Base-by-base conservation (phyloP, 768 basidiomycete genomes). In the Lactarius psammicola region DNA sequence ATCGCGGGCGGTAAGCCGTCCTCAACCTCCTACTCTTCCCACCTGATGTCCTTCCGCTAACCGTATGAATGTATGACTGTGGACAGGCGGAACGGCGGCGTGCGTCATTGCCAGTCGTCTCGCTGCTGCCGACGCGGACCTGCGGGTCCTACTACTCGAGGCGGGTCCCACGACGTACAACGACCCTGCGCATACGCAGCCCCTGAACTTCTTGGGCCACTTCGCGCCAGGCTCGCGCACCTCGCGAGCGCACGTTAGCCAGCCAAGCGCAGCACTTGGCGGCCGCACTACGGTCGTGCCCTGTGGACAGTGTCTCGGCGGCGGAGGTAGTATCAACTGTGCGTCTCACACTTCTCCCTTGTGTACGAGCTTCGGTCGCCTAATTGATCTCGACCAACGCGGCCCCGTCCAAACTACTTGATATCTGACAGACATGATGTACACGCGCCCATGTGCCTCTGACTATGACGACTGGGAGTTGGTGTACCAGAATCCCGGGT, bases 311-410 rank as follows among this genome's bases (percentile, higher is more conserved):
- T 81, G 79, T 40, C 70, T 89, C 5, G 87, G 88, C 4, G 88
- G 87, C 3, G 87, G 87, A 2, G 86, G 85, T 0, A 75, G 77
- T 61, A 80, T 88, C 17, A 88, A 87, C 68, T 85, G 86, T 86
- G 56, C 4, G 71, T 71, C 23, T 33, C n/a, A 1, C 23, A 42
- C 17, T 18, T 23, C 8, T 5, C 51, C 30, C 30, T 23, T 58
- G 8, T n/a, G 62, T 68, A 28, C 60, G 0, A 46, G 11, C 23
- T 54, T 1, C 30, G 17, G 17, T 55, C 17, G 17, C 20, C 30
- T 55, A 3, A 55, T 17, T 8, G 4, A 33, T 3, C 54, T 18
- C 30, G 2, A 10, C 26, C 30, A 11, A 33, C 6, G 18, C 20
- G 17, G 13, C 0, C 20, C 1, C 30, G 54, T 9, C 18, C 10